A percentile compares a stretch with the other conserved stretches of the same genome.
phyloP scores from a whole-genome alignment of 75 land plant species.

The Picea glauca region DNA sequence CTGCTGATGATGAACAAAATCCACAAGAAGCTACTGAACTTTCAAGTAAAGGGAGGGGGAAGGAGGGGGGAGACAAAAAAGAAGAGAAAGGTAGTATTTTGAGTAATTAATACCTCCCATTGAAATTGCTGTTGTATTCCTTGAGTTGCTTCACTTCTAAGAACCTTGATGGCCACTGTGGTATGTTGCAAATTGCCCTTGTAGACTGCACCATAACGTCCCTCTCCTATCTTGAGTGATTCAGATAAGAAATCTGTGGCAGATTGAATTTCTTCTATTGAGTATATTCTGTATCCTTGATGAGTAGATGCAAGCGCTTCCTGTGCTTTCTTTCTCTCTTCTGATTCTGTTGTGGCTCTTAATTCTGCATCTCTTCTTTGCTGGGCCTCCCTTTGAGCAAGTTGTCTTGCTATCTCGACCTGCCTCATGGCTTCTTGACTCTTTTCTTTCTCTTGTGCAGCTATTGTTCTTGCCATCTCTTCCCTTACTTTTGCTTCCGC shows the following conservation, averaged over 20 bases:
- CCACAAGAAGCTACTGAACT: too few relatives aligned
- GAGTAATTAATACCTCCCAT: constrained; percentile 28
- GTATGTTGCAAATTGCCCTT: constrained; percentile 59
- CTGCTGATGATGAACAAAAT: too few relatives aligned
- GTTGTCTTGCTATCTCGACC: constrained; percentile 39
- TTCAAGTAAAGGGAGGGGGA: too few relatives aligned
- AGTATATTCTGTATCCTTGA: constrained; percentile 44
- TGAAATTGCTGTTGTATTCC: constrained; percentile 66
- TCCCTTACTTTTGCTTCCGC: constrained; percentile 49
- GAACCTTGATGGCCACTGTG: constrained; percentile 60
- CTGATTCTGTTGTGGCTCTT: constrained; percentile 39
- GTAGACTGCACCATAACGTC: constrained; percentile 70
- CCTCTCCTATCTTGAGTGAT: constrained; percentile 59
- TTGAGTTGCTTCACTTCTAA: constrained; percentile 58
- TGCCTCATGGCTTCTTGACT: constrained; percentile 48
- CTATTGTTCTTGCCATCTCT: constrained; percentile 44
- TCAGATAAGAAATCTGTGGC: constrained; percentile 50
- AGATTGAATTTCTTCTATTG: constrained; percentile 46
- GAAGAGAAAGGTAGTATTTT: too few relatives aligned
- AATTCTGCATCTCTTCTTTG: constrained; percentile 45
- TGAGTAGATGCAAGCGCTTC: constrained; percentile 33
- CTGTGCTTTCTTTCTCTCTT: constrained; percentile 44
- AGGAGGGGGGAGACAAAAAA: too few relatives aligned
- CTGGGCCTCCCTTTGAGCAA: constrained; percentile 52
- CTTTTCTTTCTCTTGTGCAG: constrained; percentile 49